Base-by-base conservation (phyloP, 1,284 basidiomycete genomes). In the Sphaerobolus stellatus region DNA sequence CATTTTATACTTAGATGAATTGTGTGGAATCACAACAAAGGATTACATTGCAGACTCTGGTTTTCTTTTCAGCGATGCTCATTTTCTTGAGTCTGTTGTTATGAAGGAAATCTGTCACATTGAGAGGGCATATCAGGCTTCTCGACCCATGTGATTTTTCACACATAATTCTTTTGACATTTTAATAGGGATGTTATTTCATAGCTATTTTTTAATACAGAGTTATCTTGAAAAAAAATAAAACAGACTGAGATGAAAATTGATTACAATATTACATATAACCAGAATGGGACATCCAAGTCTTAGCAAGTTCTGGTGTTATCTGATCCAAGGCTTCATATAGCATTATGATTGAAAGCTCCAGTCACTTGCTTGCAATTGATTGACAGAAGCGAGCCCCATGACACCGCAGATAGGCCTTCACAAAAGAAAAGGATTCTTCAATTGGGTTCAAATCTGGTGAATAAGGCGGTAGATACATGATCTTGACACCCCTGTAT, bases 361-460 rank as follows among this genome's bases (percentile, higher is more conserved):
- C 56, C n/a, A n/a, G 44, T 14, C 60, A n/a, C 11, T 56, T n/a
- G n/a, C n/a, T n/a, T n/a, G n/a, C n/a, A n/a, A n/a, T n/a, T n/a
- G n/a, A n/a, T n/a, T n/a, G n/a, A n/a, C n/a, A 40, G 31, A 62
- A 47, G 5, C 45, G 20, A 3, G 49, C 25, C 38, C 53, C 52
- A 34, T 65, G 62, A 2, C 58, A 29, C 5, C 54, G 50, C 1
- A 64, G 52, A 58, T 59, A 65, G 9, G 59, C 41, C 41, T 68
- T 67, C 59, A 64, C 53, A 3, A 34, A 20, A 14, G 56, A 56
- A 48, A 66, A 68, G 2, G 50, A 52, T 49, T 67, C 60, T 36
- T 68, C 56, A 18, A 68, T 67, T 0, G 60, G 60, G 43, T 65
- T 68, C 29, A 62, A 61, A 25, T 64, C 57, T 0, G 63, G 65